Evolutionary conservation across 2,329 filamentous ascomycete species (phyloP).

Genomic region (Coniochaeta hoffmannii): DNA sequence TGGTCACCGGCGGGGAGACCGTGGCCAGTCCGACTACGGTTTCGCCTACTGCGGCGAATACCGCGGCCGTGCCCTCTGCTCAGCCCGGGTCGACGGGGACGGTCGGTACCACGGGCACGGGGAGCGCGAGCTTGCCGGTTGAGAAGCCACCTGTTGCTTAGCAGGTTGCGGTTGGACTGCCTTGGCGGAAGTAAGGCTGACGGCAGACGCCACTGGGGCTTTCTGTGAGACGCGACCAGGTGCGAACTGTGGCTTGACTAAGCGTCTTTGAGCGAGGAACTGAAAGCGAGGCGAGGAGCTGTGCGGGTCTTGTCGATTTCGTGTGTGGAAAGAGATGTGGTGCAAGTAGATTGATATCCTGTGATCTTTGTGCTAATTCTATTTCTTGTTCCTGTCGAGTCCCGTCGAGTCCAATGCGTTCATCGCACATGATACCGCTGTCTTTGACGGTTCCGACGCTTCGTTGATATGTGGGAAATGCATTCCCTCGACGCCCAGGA

Average conservation of each 20-base stretch:
- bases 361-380: background rate
- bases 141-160: constrained; percentile 1
- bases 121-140: background rate
- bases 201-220: background rate
- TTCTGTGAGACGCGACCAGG: background rate
- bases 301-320: background rate
- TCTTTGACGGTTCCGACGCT: background rate
- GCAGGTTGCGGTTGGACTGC: background rate
- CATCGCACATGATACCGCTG: background rate
- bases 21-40: constrained; percentile 9
- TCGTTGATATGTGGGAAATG: background rate
- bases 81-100: background rate
- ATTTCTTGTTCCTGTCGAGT: background rate
- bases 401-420: background rate
- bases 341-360: background rate
- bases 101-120: background rate
- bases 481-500: background rate
- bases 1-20: constrained; percentile 8
- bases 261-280: background rate
- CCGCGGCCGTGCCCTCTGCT: background rate
- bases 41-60: constrained; percentile 2
- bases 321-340: background rate
- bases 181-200: background rate
- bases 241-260: background rate
- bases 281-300: background rate